These are phyloP conservation scores for Floccularia luteovirens DNA, from an alignment of 768 basidiomycete species.

Conservation along the genomic window DNA sequence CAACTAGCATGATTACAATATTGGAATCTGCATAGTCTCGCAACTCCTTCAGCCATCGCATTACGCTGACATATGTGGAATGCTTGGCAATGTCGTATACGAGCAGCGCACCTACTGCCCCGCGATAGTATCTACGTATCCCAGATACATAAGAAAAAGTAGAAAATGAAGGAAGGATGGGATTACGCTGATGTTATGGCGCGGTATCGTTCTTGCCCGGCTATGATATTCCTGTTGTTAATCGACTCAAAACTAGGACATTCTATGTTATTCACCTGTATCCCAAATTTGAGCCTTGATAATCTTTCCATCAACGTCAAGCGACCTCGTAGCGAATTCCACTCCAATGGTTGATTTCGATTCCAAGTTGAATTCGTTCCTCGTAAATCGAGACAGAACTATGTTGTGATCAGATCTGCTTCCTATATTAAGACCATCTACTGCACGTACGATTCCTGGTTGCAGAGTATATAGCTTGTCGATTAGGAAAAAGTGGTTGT, in stretches of 20 bases:
- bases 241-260: neutral
- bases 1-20: conserved; percentile 94
- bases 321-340: conserved; percentile 95
- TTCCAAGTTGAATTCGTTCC: conserved; percentile 98
- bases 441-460: conserved; percentile 47
- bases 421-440: neutral
- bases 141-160: conserved; percentile 1
- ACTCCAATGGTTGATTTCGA: conserved; percentile 99
- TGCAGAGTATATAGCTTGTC: conserved; percentile 15
- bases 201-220: conserved; percentile 97
- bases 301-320: conserved; percentile 93
- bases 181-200: conserved; percentile 95
- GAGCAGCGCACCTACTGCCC: conserved; percentile 87
- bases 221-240: conserved; percentile 24
- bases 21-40: conserved; percentile 91
- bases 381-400: conserved; percentile 99
- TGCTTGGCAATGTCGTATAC: conserved; percentile 95
- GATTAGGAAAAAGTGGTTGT: neutral
- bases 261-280: conserved; percentile 57
- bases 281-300: conserved; percentile 99
- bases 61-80: conserved; percentile 89
- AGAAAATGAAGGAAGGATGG: conserved; percentile 1
- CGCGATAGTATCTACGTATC: conserved; percentile 82
- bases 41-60: conserved; percentile 94
- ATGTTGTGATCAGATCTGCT: too few species aligned